Conservation (phyloP, 306 rosid species). For the Calophaca sinica region DNA sequence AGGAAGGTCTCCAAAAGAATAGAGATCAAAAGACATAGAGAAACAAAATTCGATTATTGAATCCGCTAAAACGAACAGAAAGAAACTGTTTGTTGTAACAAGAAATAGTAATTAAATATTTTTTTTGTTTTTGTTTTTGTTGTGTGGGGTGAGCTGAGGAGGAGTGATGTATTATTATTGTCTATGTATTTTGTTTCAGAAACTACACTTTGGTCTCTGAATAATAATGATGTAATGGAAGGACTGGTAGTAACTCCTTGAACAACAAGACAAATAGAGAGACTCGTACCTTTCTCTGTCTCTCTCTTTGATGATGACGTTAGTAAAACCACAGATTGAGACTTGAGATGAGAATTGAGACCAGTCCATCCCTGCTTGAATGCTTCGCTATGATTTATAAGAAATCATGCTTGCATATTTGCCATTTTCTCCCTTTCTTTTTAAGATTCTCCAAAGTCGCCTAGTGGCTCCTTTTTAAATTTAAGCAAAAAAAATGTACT, state of each 20-base stretch:
- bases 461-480: constrained; percentile 11
- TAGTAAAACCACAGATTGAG: constrained; percentile 29
- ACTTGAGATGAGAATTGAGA: neutral
- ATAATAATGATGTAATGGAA: neutral
- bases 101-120: too few species aligned
- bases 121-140: neutral
- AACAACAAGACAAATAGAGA: constrained; percentile 46
- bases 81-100: neutral
- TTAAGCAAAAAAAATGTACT: neutral
- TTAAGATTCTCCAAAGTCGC: constrained; percentile 27
- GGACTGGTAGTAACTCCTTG: constrained; percentile 19
- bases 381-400: constrained; percentile 38
- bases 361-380: constrained; percentile 40
- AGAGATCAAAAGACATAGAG: constrained; percentile 80
- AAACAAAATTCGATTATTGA: constrained; percentile 10
- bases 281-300: constrained; percentile 19
- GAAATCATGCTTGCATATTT: constrained; percentile 13
- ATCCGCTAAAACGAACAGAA: too few species aligned
- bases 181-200: constrained; percentile 29
- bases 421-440: constrained; percentile 35
- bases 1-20: constrained; percentile 54
- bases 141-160: constrained; percentile 16
- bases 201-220: neutral
- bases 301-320: constrained; percentile 14
- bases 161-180: neutral